Evolutionary conservation across 257 asterid species (phyloP), one percentile per base, ranked within the genome.

Genomic region (Gentiana straminea): DNA sequence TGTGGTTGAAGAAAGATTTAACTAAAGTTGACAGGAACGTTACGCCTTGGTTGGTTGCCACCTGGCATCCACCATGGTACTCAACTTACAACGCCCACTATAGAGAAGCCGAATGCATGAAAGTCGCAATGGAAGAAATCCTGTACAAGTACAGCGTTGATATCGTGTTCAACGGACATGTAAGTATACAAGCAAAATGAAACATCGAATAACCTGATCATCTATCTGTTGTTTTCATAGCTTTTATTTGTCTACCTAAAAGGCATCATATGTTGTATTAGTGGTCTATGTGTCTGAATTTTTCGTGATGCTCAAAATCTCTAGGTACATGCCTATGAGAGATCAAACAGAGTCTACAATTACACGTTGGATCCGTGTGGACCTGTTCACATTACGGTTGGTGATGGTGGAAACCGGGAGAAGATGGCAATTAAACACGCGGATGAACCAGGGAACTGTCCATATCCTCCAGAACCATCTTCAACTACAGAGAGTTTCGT

Each of bases 41-140:
- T 54, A 91, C 97, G 33, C 98, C 98, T 11, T 91, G 98, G 98
- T 61, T 91, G 63, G 68, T 91, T 33, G 94, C 82, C 41, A 69
- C 86, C 1, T 83, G 94, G 98, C 98, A 91, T 71, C 83, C 98
- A 3, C 98, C 98, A 10, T 91, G 98, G 98, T 91, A 91, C 76
- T 64, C 84, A 64, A 76, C 89, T 34, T 91, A 82, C 81, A 73
- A 63, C n/a, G 80, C 98, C 39, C 98, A 91, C 74, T 91, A 91
- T 64, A 64, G 96, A 64, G 98, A 91, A 83, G 86, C 83, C 37
- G 98, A 91, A 70, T 91, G 98, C 36, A 91, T 91, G 98, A 91
- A 63, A 72, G 86, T 77, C 13, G 75, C 84, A 8, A 78, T 91
- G 98, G 98, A 91, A 66, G 94, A 76, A 52, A 47, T 81, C 57